Conservation (phyloP, 2,329 filamentous ascomycete genomes). For the Fusarium piperis region DNA sequence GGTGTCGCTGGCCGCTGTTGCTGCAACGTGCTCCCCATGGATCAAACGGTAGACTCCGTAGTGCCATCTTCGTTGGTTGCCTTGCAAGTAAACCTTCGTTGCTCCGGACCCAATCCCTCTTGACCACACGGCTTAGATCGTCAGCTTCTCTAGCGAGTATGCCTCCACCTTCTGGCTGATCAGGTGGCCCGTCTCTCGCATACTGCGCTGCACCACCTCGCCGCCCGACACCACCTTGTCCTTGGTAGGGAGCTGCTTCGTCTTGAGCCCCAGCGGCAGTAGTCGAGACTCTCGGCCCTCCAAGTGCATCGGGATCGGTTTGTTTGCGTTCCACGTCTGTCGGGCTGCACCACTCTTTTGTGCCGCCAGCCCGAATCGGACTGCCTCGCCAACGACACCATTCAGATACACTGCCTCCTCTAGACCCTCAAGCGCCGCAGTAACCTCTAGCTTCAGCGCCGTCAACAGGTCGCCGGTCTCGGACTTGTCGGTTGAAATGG, state of each 20-base stretch:
- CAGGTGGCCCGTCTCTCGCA: slow-evolving; percentile 79
- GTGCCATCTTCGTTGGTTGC: slow-evolving; percentile 17
- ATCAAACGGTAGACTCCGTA: slow-evolving; percentile 11
- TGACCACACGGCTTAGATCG: slow-evolving; percentile 59
- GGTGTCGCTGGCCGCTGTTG: slow-evolving; percentile 6
- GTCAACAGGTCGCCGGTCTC: slow-evolving; percentile 72
- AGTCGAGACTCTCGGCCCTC: slow-evolving; percentile 59
- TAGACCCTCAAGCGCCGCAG: slow-evolving; percentile 75
- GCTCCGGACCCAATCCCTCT: neutral
- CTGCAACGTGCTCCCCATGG: slow-evolving; percentile 16
- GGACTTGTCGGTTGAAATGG: slow-evolving; percentile 60
- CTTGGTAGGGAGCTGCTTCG: slow-evolving; percentile 58
- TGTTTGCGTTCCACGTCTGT: slow-evolving; percentile 48
- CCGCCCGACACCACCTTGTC: slow-evolving; percentile 74
- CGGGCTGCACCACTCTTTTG: slow-evolving; percentile 46
- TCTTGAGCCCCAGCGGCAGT: slow-evolving; percentile 79
- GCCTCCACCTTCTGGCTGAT: slow-evolving; percentile 82
- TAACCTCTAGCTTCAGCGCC: slow-evolving; percentile 73
- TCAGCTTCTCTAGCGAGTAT: slow-evolving; percentile 84
- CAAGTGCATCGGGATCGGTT: slow-evolving; percentile 54
- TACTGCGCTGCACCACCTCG: slow-evolving; percentile 74
- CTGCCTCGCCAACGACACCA: slow-evolving; percentile 71
- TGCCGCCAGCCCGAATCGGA: slow-evolving; percentile 64
- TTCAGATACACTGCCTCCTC: slow-evolving; percentile 74
- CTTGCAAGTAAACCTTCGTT: slow-evolving; percentile 17